These are phyloP conservation scores for Trametes punicea DNA, from an alignment of 768 basidiomycete genomes.

Conservation along the genomic window DNA sequence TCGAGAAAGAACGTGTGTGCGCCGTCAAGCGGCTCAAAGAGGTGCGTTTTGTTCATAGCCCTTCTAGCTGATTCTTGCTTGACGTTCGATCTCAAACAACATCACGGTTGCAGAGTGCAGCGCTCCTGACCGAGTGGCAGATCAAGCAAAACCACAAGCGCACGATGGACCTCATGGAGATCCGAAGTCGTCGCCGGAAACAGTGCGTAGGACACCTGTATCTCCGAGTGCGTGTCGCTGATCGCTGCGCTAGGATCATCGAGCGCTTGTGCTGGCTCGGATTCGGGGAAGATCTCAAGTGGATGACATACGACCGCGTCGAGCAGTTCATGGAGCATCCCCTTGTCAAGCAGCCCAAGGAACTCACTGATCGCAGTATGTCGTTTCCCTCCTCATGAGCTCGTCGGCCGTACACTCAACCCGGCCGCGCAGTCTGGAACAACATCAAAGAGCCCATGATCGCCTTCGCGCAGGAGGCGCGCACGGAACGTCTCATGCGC, in stretches of 20 bases:
- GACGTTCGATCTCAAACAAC: background rate
- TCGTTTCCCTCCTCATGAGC: background rate
- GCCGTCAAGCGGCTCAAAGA: background rate
- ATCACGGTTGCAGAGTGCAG: background rate
- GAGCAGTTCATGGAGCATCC: constrained; percentile 10
- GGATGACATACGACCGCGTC: background rate
- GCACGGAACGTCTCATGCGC: constrained; percentile 7
- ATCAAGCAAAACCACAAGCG: background rate
- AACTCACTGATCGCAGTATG: constrained; percentile 15
- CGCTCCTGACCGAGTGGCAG: background rate
- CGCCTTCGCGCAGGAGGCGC: constrained; percentile 1
- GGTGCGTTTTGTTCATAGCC: background rate
- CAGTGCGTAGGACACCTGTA: background rate
- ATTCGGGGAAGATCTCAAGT: constrained; percentile 6
- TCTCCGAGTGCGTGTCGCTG: background rate
- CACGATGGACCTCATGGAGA: background rate
- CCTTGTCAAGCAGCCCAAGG: constrained; percentile 12
- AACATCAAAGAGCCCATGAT: constrained; percentile 14
- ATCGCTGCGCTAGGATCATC: background rate
- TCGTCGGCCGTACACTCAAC: background rate
- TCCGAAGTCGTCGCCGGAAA: constrained; percentile 1
- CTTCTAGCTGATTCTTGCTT: too few species aligned
- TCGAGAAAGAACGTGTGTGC: background rate
- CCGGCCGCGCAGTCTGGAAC: constrained; percentile 9
- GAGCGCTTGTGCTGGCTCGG: constrained; percentile 3